Evolutionary conservation across 441 rosid genomes (phyloP), one percentile per base, ranked within the genome.

Genomic region (Hypseocharis bilobata): DNA sequence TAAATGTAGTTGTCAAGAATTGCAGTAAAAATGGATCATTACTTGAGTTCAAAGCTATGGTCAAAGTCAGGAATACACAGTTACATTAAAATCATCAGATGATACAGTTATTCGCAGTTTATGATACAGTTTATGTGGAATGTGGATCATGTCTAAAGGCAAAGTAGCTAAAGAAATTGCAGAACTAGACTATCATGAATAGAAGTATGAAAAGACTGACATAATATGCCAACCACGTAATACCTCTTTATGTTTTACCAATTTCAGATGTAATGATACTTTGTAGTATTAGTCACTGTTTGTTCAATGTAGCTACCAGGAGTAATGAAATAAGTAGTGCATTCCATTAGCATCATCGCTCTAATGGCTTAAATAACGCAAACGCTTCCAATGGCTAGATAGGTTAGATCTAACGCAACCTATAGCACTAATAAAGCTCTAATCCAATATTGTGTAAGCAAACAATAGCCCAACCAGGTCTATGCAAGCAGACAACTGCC

Each of bases 21-120:
- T 65, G 45, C 60, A 36, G 67, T 65, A 66, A 65, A 57, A 65
- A 62, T 44, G 70, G 67, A 20, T 60, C 29, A 1, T 44, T 74
- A 14, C 29, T 55, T 44, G 67, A 69, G 61, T 69, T 60, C 67
- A 69, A 54, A 60, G 77, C 70, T 10, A 61, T 34, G 77, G 70
- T 6, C 63, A 45, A 63, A 54, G 30, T 34, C 42, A 29, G 66
- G 73, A 69, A 56, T 69, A 69, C 40, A 7, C 25, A 25, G 73
- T 74, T 34, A 54, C 60, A 13, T 74, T 74, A 26, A 40, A 74
- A 65, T 61, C 70, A 32, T 56, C 70, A 4, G 67, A 74, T 44
- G 30, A 65, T 54, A 60, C 67, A 14, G 70, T 74, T 25, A 29
- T 45, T 25, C 64, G 77, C 65, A 42, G 61, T 34, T 74, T 61